These are phyloP conservation scores for Schizosaccharomyces octosporus DNA, from an alignment of 805 yeast species.

Conservation along the genomic window DNA sequence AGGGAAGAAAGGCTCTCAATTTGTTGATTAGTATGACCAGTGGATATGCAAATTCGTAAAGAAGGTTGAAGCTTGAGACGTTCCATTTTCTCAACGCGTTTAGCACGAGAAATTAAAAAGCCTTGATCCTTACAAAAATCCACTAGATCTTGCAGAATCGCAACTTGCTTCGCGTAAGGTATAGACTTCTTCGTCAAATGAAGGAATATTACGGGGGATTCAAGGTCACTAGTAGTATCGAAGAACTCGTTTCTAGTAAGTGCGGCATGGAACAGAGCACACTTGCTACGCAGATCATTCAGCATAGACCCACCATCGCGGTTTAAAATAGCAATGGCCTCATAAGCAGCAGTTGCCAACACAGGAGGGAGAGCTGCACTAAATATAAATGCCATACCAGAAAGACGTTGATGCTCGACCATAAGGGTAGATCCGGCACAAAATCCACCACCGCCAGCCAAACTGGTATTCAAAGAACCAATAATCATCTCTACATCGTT, in stretches of 20 bases:
- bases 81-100: constrained; percentile 46
- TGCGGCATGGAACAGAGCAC: constrained; percentile 17
- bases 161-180: constrained; percentile 25
- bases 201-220: constrained; percentile 49
- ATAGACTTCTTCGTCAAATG: constrained; percentile 23
- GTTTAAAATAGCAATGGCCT: constrained; percentile 31
- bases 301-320: constrained; percentile 15
- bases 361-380: constrained; percentile 90
- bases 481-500: constrained; percentile 57
- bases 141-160: constrained; percentile 40
- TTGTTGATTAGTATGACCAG: constrained; percentile 23
- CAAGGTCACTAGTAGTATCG: constrained; percentile 8
- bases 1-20: constrained; percentile 18
- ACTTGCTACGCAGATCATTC: constrained; percentile 18
- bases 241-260: constrained; percentile 13
- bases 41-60: constrained; percentile 26
- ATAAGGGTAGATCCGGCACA: constrained; percentile 67
- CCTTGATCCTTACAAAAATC: constrained; percentile 18
- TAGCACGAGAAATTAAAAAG: constrained; percentile 40
- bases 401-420: constrained; percentile 79
- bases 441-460: constrained; percentile 80
- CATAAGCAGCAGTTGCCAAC: constrained; percentile 42
- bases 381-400: constrained; percentile 72
- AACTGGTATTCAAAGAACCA: constrained; percentile 60
- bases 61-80: constrained; percentile 42